Evolutionary conservation across 2,329 filamentous ascomycete species (phyloP), one percentile per base, ranked within the genome.

Genomic region (Metarhizium humberi): DNA sequence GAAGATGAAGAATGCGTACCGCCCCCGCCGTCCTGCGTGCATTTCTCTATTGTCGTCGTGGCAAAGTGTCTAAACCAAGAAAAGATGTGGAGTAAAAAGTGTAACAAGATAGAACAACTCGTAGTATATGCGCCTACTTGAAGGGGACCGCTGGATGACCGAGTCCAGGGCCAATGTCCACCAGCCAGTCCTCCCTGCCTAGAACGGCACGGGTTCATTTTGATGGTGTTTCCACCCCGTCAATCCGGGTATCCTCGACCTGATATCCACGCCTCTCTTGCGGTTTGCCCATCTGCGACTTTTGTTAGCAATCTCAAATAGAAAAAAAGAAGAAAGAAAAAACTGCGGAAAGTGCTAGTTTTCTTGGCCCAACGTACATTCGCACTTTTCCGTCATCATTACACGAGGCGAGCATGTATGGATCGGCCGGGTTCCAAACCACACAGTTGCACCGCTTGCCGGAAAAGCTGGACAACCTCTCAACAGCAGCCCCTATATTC

Each of bases 371-470:
- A 48, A 75, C 88, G 77, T 76, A 96, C 87, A 99, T 91, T 72
- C 87, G 86, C 60, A 97, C 86, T 67, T 81, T 85, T 54, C 80
- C 78, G 66, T 97, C 94, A 68, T 99, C 94, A 18, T 92, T 92
- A 56, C 89, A 92, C 13, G 91, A 92, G 16, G 91, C 94, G 71
- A 96, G 90, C 75, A 96, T 86, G 58, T 82, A 82, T 1, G 90
- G 85, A 65, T 96, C 83, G 11, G 75, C 78, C 1, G 94, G 92
- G 64, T 92, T 94, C 92, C 94, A 99, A 25, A 87, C 80, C 42
- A 95, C 88, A 7, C 90, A 82, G 67, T 96, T 97, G 60, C 94
- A 92, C 38, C 90, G 86, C 38, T 53, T 53, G 13, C 81, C 79
- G 6, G 76, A 74, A 63, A 97, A 92, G 0, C 85, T 92, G 36